These are phyloP conservation scores for Neltuma alba DNA, from an alignment of 306 rosid genomes.

Conservation along the genomic window DNA sequence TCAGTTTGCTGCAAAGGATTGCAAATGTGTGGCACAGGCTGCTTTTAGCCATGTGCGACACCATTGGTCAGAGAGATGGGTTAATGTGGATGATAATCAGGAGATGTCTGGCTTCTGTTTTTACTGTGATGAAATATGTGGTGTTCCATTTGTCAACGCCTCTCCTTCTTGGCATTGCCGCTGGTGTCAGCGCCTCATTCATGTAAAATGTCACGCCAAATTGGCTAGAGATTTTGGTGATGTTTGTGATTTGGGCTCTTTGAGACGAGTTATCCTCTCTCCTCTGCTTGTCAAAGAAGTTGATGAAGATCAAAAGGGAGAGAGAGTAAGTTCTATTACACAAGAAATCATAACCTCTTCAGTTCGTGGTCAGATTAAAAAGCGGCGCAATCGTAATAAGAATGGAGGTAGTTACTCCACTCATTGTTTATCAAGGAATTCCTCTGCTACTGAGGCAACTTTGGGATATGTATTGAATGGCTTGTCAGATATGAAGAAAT, in stretches of 20 bases:
- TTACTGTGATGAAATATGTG: constrained; percentile 75
- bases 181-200: constrained; percentile 85
- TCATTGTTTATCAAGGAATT: constrained; percentile 42
- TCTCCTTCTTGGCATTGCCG: constrained; percentile 85
- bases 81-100: constrained; percentile 64
- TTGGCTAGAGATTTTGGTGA: constrained; percentile 64
- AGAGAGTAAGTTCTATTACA: constrained; percentile 43
- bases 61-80: constrained; percentile 88
- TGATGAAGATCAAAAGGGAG: constrained; percentile 49
- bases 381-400: constrained; percentile 55
- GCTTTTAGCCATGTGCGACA: constrained; percentile 67
- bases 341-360: constrained; percentile 51
- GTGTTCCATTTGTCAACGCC: constrained; percentile 74
- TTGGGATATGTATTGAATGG: constrained; percentile 56
- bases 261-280: constrained; percentile 60
- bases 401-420: constrained; percentile 39
- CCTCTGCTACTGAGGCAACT: constrained; percentile 47
- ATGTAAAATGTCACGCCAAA: constrained; percentile 76
- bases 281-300: constrained; percentile 70
- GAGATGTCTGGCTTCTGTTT: constrained; percentile 64
- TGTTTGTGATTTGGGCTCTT: constrained; percentile 71
- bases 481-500: constrained; percentile 45
- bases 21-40: constrained; percentile 81
- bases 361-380: constrained; percentile 51
- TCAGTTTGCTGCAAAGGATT: constrained; percentile 65